These are phyloP conservation scores for Cryptosporidium sp. DNA, from an alignment of 169 alveolate genomes.

Conservation along the genomic window DNA sequence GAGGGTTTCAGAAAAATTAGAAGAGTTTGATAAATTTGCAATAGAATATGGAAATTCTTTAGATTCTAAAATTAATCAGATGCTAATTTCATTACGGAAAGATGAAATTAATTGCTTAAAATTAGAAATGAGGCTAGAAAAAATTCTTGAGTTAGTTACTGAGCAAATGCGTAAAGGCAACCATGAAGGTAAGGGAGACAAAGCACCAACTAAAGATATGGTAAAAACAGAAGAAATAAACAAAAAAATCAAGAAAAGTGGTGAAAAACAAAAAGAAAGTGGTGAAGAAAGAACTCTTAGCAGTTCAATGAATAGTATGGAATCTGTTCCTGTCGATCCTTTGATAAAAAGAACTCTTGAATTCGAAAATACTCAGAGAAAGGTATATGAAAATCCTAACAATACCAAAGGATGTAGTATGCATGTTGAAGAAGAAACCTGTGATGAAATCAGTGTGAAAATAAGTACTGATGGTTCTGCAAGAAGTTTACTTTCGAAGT, in stretches of 20 bases:
- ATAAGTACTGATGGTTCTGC: slow-evolving; percentile 55
- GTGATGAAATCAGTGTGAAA: slow-evolving; percentile 32
- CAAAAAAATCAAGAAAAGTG: not conserved
- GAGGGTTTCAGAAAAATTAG: not conserved
- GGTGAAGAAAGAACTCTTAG: slow-evolving; percentile 11
- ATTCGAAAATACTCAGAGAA: not conserved
- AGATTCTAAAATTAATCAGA: slow-evolving; percentile 19
- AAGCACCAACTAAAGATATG: not conserved
- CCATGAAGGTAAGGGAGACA: not conserved
- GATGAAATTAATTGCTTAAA: slow-evolving; percentile 29
- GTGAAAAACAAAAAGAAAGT: not conserved
- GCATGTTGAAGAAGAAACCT: slow-evolving; percentile 17
- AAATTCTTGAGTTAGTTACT: slow-evolving; percentile 38
- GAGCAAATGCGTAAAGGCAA: not conserved
- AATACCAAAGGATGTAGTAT: not conserved
- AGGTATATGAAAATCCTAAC: not conserved
- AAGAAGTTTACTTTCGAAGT: slow-evolving; percentile 29
- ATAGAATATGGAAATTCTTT: slow-evolving; percentile 20
- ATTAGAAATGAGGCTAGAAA: slow-evolving; percentile 49
- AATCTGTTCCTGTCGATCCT: slow-evolving; percentile 11
- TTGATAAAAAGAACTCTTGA: slow-evolving; percentile 25
- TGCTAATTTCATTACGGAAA: slow-evolving; percentile 2
- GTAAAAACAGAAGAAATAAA: not conserved
- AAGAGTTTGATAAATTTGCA: not conserved
- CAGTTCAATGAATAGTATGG: slow-evolving; percentile 22